Evolutionary conservation across 2,329 filamentous ascomycete genomes (phyloP), one percentile per base, ranked within the genome.

Genomic region (Tothia fuscella): DNA sequence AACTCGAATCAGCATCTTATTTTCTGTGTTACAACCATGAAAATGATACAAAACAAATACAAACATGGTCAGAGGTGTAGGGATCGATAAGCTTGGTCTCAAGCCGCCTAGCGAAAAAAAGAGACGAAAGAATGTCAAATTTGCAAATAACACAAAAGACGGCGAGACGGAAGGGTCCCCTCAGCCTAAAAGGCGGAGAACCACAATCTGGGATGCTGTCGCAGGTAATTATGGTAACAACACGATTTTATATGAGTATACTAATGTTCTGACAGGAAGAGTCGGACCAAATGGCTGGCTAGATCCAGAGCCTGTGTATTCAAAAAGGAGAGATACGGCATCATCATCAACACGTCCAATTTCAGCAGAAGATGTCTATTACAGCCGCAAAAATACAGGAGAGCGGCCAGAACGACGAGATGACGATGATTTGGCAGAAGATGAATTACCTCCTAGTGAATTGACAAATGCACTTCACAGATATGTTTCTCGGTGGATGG

Each of bases 191-290:
- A 20, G 56, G 50, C 64, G 65, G 36, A 51, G 56, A 35, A 68
- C 71, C 30, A 83, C 70, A 16, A 60, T 87, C 16, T 87, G 81
- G 58, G 81, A 87, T 60, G 80, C 80, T 13, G 78, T 84, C 41
- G 79, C 80, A 52, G 79, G 80, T 80, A 50, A 34, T 12, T 41
- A 20, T 40, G 13, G n/a, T 10, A 20, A 12, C 14, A 6, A 19
- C 35, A 25, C 4, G 17, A 26, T 10, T 16, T 5, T 13, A 26
- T 10, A 2, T 12, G 14, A n/a, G 19, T 35, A 3, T 35, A 7
- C 35, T 20, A 14, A 21, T 24, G 3, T 21, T 35, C 32, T 38
- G 6, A 44, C 17, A 64, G 71, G 69, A 9, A 65, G 70, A 41
- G 58, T 74, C 13, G 67, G 60, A 4, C 54, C 57, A 35, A 52